These are phyloP conservation scores for Metschnikowia reukaufii DNA, from an alignment of 805 yeast species.

Conservation along the genomic window DNA sequence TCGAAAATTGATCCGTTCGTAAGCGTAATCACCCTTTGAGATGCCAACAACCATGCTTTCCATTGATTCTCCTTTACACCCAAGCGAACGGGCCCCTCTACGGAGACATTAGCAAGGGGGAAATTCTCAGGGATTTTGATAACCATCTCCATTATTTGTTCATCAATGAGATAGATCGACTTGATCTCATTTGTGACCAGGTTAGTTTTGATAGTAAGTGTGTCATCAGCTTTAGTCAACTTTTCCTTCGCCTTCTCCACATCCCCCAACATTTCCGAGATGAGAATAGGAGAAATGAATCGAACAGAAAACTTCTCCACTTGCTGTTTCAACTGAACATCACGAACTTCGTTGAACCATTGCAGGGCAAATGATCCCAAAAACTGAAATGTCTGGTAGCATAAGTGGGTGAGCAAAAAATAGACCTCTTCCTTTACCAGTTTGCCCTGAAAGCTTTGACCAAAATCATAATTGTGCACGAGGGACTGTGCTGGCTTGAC, in stretches of 20 bases:
- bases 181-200: conserved; percentile 64
- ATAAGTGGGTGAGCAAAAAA: conserved; percentile 49
- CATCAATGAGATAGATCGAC: conserved; percentile 77
- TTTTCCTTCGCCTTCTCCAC: conserved; percentile 45
- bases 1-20: conserved; percentile 72
- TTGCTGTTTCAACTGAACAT: conserved; percentile 57
- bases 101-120: conserved; percentile 74
- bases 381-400: conserved; percentile 48
- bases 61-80: conserved; percentile 92
- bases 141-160: conserved; percentile 78
- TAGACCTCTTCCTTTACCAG: conserved; percentile 32
- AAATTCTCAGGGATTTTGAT: conserved; percentile 71
- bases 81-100: conserved; percentile 73
- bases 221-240: conserved; percentile 37
- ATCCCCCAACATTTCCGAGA: conserved; percentile 54
- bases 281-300: conserved; percentile 63
- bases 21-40: conserved; percentile 75
- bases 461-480: conserved; percentile 24
- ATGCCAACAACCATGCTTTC: conserved; percentile 93
- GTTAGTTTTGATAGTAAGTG: conserved; percentile 61
- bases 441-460: conserved; percentile 24
- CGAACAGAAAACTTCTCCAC: conserved; percentile 64
- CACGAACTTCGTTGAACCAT: conserved; percentile 74
- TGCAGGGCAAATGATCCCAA: conserved; percentile 58
- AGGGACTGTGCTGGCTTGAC: conserved; percentile 17